Evolutionary conservation across 2,329 filamentous ascomycete species (phyloP).

Genomic region (Cladosporium halotolerans): DNA sequence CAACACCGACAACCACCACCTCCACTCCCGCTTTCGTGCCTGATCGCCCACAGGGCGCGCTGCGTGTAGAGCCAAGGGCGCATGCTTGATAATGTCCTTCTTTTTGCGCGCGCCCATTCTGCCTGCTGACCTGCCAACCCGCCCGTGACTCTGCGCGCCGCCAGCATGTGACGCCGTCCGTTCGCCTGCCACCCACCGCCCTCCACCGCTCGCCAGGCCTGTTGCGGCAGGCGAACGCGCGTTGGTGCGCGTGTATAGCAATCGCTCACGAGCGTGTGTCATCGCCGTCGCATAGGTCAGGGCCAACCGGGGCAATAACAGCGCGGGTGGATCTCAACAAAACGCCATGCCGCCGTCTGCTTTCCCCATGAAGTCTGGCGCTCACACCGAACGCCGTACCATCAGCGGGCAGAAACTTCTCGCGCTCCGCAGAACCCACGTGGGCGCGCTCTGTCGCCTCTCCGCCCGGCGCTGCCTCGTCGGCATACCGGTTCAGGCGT

Average conservation of each 20-base stretch:
- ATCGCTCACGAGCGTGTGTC: conserved; percentile 8
- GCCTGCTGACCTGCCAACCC: conserved; percentile 4
- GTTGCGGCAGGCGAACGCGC: conserved; percentile 8
- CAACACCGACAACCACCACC: not conserved
- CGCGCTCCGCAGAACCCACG: not conserved
- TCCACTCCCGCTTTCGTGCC: not conserved
- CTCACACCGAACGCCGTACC: not conserved
- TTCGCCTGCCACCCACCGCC: not conserved
- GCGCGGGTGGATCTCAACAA: conserved; percentile 5
- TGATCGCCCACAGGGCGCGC: conserved; percentile 8
- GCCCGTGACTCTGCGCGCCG: not conserved
- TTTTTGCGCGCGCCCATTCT: conserved; percentile 3
- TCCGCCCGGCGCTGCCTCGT: not conserved
- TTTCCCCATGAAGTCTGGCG: conserved; percentile 10
- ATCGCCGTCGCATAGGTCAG: conserved; percentile 8
- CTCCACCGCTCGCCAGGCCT: conserved; percentile 1
- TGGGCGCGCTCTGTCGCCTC: not conserved
- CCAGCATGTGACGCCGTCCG: conserved; percentile 1
- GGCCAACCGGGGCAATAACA: conserved; percentile 1
- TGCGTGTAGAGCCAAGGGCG: not conserved
- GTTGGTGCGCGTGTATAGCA: conserved; percentile 3
- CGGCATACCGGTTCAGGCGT: conserved; percentile 6
- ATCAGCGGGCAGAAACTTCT: conserved; percentile 4
- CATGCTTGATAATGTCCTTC: conserved; percentile 9
- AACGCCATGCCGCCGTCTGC: not conserved